phyloP scores from a whole-genome alignment of 2,329 filamentous ascomycete species.

The Beauveria bassiana region DNA sequence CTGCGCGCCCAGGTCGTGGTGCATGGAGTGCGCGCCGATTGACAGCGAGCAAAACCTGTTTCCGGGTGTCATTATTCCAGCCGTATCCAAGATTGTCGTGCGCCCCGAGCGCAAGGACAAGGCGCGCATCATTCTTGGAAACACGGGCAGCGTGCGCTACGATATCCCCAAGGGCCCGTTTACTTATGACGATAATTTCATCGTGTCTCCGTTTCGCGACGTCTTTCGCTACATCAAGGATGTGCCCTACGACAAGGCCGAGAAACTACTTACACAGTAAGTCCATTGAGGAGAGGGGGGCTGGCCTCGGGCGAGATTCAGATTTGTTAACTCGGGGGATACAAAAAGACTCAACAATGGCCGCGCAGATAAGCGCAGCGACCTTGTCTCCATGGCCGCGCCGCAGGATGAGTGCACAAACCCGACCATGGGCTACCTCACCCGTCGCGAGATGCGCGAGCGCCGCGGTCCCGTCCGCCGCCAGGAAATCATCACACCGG shows the following conservation, averaged over 20 bases:
- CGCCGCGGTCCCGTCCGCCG: constrained; percentile 35
- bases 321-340: too few relatives aligned
- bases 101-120: constrained; percentile 41
- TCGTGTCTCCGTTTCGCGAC: constrained; percentile 48
- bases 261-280: constrained; percentile 23
- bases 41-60: constrained; percentile 46
- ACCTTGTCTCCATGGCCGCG: constrained; percentile 28
- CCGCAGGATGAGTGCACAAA: constrained; percentile 40
- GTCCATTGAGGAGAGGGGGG: neutral
- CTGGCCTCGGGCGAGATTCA: too few relatives aligned
- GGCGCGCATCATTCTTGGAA: constrained; percentile 50
- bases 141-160: constrained; percentile 54
- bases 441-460: constrained; percentile 18
- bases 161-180: constrained; percentile 57
- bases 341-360: constrained; percentile 33
- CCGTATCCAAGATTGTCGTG: constrained; percentile 43
- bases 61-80: constrained; percentile 38
- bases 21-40: constrained; percentile 47
- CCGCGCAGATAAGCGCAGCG: constrained; percentile 26
- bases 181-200: constrained; percentile 44
- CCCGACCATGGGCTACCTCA: constrained; percentile 27
- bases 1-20: constrained; percentile 54
- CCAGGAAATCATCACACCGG: constrained; percentile 39
- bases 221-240: constrained; percentile 45
- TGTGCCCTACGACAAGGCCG: constrained; percentile 39